phyloP scores from a whole-genome alignment of 495 filamentous ascomycete genomes.

The Astrocystis sublimbata region DNA sequence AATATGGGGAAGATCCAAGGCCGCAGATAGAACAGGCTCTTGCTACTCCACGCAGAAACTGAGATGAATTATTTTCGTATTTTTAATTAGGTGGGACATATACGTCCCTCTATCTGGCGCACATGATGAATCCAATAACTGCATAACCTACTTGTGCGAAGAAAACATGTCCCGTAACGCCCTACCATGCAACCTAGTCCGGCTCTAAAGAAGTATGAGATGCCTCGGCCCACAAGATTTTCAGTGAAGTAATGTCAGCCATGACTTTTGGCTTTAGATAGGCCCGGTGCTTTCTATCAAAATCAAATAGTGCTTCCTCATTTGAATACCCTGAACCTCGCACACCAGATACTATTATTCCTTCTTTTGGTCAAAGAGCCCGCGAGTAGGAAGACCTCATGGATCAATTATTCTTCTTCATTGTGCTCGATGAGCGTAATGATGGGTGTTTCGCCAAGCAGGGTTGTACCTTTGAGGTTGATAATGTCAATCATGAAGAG shows the following conservation, averaged over 20 bases:
- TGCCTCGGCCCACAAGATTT: slow-evolving; percentile 4
- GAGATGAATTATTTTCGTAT: slow-evolving; percentile 9
- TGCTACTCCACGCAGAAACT: neutral
- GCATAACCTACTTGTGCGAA: neutral
- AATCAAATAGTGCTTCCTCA: neutral
- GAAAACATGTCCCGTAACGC: slow-evolving; percentile 8
- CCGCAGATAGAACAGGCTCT: no score
- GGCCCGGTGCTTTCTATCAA: slow-evolving; percentile 17
- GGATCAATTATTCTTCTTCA: slow-evolving; percentile 31
- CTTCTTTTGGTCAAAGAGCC: neutral
- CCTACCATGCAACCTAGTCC: slow-evolving; percentile 20
- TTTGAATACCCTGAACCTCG: neutral
- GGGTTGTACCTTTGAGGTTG: slow-evolving; percentile 87
- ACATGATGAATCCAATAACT: slow-evolving; percentile 11
- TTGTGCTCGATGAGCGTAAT: slow-evolving; percentile 71
- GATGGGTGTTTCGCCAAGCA: slow-evolving; percentile 77
- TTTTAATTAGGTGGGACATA: slow-evolving; percentile 16
- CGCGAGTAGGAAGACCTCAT: neutral
- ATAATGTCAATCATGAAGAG: slow-evolving; percentile 96
- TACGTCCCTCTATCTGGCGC: slow-evolving; percentile 13
- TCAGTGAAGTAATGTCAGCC: slow-evolving; percentile 12
- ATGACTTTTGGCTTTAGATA: slow-evolving; percentile 16
- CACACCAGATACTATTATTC: neutral
- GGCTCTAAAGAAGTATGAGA: slow-evolving; percentile 14
- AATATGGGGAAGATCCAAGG: no score